Evolutionary conservation across 1,284 basidiomycete genomes (phyloP), one percentile per base, ranked within the genome.

Genomic region (Pulveroboletus sp.): DNA sequence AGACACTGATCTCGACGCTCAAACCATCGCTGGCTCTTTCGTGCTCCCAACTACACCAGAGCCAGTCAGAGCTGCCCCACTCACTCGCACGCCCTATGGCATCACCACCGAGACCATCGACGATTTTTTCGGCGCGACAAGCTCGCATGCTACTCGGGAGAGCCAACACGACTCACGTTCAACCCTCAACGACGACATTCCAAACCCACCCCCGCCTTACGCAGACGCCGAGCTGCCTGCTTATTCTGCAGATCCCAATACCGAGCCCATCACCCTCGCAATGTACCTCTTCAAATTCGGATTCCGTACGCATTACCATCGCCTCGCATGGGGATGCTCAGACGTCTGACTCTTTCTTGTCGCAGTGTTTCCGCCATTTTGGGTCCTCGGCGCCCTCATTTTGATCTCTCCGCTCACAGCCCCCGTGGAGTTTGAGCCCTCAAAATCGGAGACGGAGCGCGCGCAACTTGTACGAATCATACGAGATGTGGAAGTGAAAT

Each of bases 341-440:
- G 33, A 43, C 9, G n/a, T 42, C 49, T 54, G 46, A 57, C 24
- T 8, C 10, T 31, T 20, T 18, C 11, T 26, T 31, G 11, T 60
- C 28, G 4, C 44, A 82, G 80, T 81, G 40, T 81, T 81, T 63
- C 77, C 77, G 10, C 77, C 75, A 35, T 76, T 81, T 53, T 82
- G 81, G 80, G 61, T 81, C 25, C 68, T 81, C n/a, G 80, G 80
- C 29, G 70, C 74, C 4, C 62, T 77, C 58, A 77, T 81, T 46
- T 71, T 80, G 7, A 51, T 76, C 28, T 78, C 72, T 7, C 77
- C 78, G 11, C 67, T 79, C 24, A 68, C 69, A 42, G 67, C 70
- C 46, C 74, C 77, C 4, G 51, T 50, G 9, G 56, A 59, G 69
- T 79, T 60, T 78, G 72, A 74, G 79, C 83, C 61, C 76, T 74